Evolutionary conservation across 2,329 filamentous ascomycete genomes (phyloP).

Genomic region (Bretziella fagacearum): DNA sequence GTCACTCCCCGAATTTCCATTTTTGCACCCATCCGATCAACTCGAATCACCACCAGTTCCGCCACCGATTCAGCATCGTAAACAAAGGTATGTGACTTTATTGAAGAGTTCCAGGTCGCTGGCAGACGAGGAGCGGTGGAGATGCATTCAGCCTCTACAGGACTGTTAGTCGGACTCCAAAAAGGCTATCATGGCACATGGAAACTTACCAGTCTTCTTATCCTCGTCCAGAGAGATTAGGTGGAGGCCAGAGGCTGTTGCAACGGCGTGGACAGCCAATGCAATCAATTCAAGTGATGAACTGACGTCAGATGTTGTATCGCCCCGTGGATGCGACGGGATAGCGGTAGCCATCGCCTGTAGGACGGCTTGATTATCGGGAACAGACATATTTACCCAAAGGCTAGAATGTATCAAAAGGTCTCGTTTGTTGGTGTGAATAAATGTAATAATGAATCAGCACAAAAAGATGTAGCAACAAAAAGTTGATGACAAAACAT

Average conservation of each 20-base stretch:
- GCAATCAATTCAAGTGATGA: constrained; percentile 69
- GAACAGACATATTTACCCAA: too few relatives aligned
- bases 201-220: constrained; percentile 55
- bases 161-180: neutral
- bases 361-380: too few relatives aligned
- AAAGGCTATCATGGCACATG: constrained; percentile 19
- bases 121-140: constrained; percentile 47
- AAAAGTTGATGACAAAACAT: too few relatives aligned
- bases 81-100: constrained; percentile 59
- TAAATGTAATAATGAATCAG: too few relatives aligned
- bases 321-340: constrained; percentile 32
- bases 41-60: constrained; percentile 65
- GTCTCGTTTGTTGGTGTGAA: too few relatives aligned
- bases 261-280: constrained; percentile 67
- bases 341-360: neutral
- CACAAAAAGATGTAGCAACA: too few relatives aligned
- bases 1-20: constrained; percentile 69
- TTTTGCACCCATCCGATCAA: constrained; percentile 67
- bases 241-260: constrained; percentile 64
- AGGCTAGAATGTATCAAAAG: too few relatives aligned
- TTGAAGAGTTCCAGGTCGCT: constrained; percentile 59
- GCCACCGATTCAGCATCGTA: too few relatives aligned
- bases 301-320: constrained; percentile 45
- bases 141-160: constrained; percentile 33
- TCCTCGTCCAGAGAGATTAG: constrained; percentile 75